Evolutionary conservation across 1,284 basidiomycete genomes (phyloP), one percentile per base, ranked within the genome.

Genomic region (Tilletia setariae): DNA sequence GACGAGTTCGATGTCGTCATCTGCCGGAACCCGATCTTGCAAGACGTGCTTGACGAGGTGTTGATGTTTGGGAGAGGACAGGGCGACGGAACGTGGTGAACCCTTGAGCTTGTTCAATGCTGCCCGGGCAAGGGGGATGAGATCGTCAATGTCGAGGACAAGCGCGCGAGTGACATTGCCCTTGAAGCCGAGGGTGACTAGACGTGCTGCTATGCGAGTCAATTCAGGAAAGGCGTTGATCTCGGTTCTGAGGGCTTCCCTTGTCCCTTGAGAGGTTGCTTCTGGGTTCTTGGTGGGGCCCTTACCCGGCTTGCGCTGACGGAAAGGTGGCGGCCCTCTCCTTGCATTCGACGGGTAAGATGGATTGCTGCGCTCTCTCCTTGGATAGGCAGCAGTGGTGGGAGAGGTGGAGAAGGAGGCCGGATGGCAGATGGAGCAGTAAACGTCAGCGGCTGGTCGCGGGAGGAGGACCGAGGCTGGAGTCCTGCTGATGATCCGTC

Each of bases 141-240:
- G n/a, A n/a, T n/a, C n/a, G n/a, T n/a, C n/a, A n/a, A n/a, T n/a
- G n/a, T n/a, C n/a, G n/a, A n/a, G n/a, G n/a, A n/a, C n/a, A 13
- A 59, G 23, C 16, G 53, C 53, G 16, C 53, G 53, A 15, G 4
- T 30, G 16, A 30, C 53, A 19, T 59, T 30, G n/a, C 53, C 53
- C 53, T 59, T 59, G 53, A 59, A 21, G 23, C 53, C 53, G 53
- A 59, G 53, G 16, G 53, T 19, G 53, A 59, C 53, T 8, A 59
- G 53, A 28, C 53, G 53, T 21, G 23, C 53, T 21, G 53, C 53
- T 13, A 59, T 25, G 9, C 53, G 53, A 28, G 16, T 8, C 9
- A 30, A 59, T 6, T 16, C 9, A 6, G 28, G 16, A 25, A 59
- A 59, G 53, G 53, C 25, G n/a, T 16, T 13, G 23, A 59, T 21